Conservation (phyloP, 495 filamentous ascomycete genomes). For the Durotheca rogersii region DNA sequence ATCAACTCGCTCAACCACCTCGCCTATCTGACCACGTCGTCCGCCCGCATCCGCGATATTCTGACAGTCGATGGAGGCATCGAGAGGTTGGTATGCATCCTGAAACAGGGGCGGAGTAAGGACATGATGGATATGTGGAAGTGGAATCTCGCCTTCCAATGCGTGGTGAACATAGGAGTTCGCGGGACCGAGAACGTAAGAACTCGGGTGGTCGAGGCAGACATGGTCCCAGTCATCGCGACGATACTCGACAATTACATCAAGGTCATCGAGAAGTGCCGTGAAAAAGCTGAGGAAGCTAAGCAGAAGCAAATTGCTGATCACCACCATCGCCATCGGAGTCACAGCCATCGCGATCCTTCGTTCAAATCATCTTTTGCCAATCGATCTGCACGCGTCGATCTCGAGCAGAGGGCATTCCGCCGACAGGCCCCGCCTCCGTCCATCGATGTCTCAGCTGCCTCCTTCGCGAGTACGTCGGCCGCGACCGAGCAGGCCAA, state of each 20-base stretch:
- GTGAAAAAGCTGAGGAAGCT: constrained; percentile 75
- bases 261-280: constrained; percentile 87
- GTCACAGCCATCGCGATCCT: constrained; percentile 41
- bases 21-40: constrained; percentile 97
- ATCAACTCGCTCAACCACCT: constrained; percentile 99
- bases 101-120: constrained; percentile 93
- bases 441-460: constrained; percentile 48
- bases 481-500: constrained; percentile 40
- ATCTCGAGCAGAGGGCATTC: constrained; percentile 48
- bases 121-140: constrained; percentile 99
- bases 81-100: constrained; percentile 91
- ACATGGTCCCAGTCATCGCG: constrained; percentile 98
- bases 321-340: constrained; percentile 46
- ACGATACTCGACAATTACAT: constrained; percentile 99
- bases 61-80: constrained; percentile 97
- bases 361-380: constrained; percentile 50
- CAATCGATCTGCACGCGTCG: constrained; percentile 50
- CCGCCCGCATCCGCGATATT: constrained; percentile 94
- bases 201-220: constrained; percentile 93
- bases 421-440: constrained; percentile 49
- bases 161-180: constrained; percentile 97
- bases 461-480: constrained; percentile 48
- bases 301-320: constrained; percentile 51
- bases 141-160: constrained; percentile 98
- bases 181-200: constrained; percentile 90